Evolutionary conservation across 768 basidiomycete species (phyloP).

Genomic region (Suillus placidus): DNA sequence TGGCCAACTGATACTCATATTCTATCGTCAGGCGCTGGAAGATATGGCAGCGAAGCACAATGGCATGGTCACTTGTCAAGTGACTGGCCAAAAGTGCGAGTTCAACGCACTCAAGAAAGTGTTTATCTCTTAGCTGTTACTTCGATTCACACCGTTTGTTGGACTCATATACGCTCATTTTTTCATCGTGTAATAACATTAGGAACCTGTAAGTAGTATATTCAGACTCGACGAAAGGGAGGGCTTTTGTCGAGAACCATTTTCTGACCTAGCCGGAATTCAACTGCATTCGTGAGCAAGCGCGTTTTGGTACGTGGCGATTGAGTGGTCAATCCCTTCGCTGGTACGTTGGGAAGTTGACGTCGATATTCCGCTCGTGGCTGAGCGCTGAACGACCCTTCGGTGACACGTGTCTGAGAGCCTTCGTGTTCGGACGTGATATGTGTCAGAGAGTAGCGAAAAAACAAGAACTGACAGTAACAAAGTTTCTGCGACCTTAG

Average conservation of each 20-base stretch:
- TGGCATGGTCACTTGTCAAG: slow-evolving; percentile 84
- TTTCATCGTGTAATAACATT: slow-evolving; percentile 11
- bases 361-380: too few species aligned
- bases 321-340: not conserved
- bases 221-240: not conserved
- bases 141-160: not conserved
- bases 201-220: not conserved
- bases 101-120: slow-evolving; percentile 80
- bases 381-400: not conserved
- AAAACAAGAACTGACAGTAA: not conserved
- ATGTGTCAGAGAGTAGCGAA: not conserved
- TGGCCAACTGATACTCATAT: slow-evolving; percentile 17
- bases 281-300: not conserved
- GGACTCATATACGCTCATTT: not conserved
- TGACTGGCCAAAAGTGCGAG: slow-evolving; percentile 64
- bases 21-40: slow-evolving; percentile 65
- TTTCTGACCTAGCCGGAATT: not conserved
- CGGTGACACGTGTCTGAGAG: not conserved
- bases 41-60: slow-evolving; percentile 84
- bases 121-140: slow-evolving; percentile 70
- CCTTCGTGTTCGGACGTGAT: not conserved
- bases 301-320: not conserved
- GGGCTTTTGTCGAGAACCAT: not conserved
- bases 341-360: not conserved
- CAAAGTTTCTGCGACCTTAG: not conserved